Evolutionary conservation across 2,329 filamentous ascomycete species (phyloP), one percentile per base, ranked within the genome.

Genomic region (Aspergillus aculeatinus): DNA sequence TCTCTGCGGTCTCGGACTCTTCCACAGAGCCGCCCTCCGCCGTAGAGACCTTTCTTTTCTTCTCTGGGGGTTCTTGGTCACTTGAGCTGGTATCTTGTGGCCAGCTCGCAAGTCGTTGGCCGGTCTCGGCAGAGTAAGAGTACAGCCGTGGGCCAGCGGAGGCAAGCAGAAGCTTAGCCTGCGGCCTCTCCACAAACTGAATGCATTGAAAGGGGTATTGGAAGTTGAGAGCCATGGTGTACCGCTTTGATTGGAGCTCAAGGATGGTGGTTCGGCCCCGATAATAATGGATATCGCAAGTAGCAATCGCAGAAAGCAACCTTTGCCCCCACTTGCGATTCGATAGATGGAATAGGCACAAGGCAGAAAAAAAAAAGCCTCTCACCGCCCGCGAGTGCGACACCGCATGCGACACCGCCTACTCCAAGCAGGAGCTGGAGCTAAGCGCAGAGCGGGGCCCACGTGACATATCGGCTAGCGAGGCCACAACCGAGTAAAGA

Each of bases 141-240:
- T 91, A 84, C 57, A 97, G 85, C 67, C 83, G 85, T 51, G 88
- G 84, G 14, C 91, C 91, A 62, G 87, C 87, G 27, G 91, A 90
- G 42, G 89, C 90, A 67, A 96, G 82, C 19, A 97, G 75, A 21
- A 89, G 63, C n/a, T 61, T 65, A 25, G 59, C 51, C 16, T 61
- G 48, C 42, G 64, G 64, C 48, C 68, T 68, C 57, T 68, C 68
- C 58, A 79, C 69, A 59, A 72, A 73, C 57, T 78, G 79, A 51
- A 91, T 75, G 67, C 85, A 84, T 67, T 89, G 89, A 68, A 89
- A 89, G n/a, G 89, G 88, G 59, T 76, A 73, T 59, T 75, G 75
- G 55, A 76, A 69, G 51, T 61, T 65, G 48, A 56, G 51, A 60
- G 68, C 65, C 76, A 79, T 78, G 54, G 48, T 63, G 59, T 21